phyloP scores from a whole-genome alignment of 2,329 filamentous ascomycete species.

The Fusarium zealandicum region DNA sequence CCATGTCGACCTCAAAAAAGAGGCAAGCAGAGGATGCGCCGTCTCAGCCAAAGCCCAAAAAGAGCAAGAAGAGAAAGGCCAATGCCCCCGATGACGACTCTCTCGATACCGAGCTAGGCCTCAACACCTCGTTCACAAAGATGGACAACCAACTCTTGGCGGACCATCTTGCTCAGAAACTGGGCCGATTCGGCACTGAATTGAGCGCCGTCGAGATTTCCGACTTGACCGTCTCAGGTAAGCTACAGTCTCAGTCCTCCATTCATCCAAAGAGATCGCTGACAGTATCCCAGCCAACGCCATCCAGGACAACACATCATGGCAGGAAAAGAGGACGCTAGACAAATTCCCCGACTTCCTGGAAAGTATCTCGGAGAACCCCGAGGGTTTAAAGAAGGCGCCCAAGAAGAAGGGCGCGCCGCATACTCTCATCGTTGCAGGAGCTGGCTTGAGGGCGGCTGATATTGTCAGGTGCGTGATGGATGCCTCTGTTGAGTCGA shows the following conservation, averaged over 20 bases:
- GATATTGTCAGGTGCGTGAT: slow-evolving; percentile 73
- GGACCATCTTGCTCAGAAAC: slow-evolving; percentile 83
- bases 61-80: slow-evolving; percentile 64
- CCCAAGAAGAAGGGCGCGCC: slow-evolving; percentile 74
- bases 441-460: slow-evolving; percentile 84
- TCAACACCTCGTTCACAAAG: slow-evolving; percentile 81
- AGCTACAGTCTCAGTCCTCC: slow-evolving; percentile 22
- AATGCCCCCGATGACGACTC: slow-evolving; percentile 62
- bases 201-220: slow-evolving; percentile 84
- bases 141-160: slow-evolving; percentile 86
- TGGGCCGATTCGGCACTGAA: slow-evolving; percentile 78
- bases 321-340: slow-evolving; percentile 69
- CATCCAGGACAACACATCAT: slow-evolving; percentile 82
- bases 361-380: slow-evolving; percentile 67
- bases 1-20: slow-evolving; percentile 59
- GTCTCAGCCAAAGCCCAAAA: slow-evolving; percentile 49
- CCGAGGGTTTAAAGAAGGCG: slow-evolving; percentile 66
- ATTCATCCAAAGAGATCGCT: background rate
- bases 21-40: slow-evolving; percentile 61
- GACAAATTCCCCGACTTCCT: slow-evolving; percentile 82
- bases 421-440: slow-evolving; percentile 89
- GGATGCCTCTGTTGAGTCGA: background rate
- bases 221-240: slow-evolving; percentile 82
- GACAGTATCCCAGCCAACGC: slow-evolving; percentile 62
- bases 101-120: slow-evolving; percentile 71